phyloP scores from a whole-genome alignment of 1,284 basidiomycete genomes.

The Moesziomyces sp. region DNA sequence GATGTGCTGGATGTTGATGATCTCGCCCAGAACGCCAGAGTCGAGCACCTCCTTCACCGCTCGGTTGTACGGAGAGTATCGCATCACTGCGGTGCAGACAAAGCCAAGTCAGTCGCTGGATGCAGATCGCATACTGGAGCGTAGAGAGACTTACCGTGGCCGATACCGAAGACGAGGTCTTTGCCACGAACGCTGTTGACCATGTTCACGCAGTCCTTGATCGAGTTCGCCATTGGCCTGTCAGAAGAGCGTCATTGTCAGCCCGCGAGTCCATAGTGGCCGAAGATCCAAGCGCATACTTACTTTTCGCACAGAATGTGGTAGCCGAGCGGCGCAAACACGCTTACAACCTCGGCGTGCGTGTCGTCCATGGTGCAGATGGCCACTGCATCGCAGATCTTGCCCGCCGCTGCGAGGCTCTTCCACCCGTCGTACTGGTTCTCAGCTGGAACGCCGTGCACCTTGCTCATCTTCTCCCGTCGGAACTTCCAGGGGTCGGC shows the following conservation, averaged over 20 bases:
- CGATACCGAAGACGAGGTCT: constrained; percentile 32
- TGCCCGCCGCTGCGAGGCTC: constrained; percentile 29
- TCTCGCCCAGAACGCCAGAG: constrained; percentile 35
- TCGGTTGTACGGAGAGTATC: constrained; percentile 39
- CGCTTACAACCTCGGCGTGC: constrained; percentile 35
- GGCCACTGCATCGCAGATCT: constrained; percentile 39
- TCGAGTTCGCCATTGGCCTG: constrained; percentile 36
- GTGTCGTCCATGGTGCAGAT: constrained; percentile 45
- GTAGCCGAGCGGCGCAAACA: constrained; percentile 35
- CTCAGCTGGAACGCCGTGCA: constrained; percentile 25
- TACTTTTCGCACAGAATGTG: constrained; percentile 43
- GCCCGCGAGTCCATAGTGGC: too few relatives aligned
- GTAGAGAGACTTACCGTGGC: constrained; percentile 12
- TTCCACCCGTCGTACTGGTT: constrained; percentile 39
- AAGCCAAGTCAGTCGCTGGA: not conserved
- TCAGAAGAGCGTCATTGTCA: not conserved
- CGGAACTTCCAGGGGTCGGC: constrained; percentile 42
- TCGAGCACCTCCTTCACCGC: constrained; percentile 37
- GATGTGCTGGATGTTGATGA: constrained; percentile 46
- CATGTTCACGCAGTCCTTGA: constrained; percentile 40
- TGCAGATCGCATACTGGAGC: not conserved
- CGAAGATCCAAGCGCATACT: not conserved
- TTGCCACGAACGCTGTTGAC: constrained; percentile 27
- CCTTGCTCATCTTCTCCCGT: constrained; percentile 38
- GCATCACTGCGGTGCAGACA: constrained; percentile 9